A percentile compares a stretch with the other conserved stretches of the same genome.
phyloP scores from a whole-genome alignment of 164 flowering plant species.

The Macadamia integrifolia region DNA sequence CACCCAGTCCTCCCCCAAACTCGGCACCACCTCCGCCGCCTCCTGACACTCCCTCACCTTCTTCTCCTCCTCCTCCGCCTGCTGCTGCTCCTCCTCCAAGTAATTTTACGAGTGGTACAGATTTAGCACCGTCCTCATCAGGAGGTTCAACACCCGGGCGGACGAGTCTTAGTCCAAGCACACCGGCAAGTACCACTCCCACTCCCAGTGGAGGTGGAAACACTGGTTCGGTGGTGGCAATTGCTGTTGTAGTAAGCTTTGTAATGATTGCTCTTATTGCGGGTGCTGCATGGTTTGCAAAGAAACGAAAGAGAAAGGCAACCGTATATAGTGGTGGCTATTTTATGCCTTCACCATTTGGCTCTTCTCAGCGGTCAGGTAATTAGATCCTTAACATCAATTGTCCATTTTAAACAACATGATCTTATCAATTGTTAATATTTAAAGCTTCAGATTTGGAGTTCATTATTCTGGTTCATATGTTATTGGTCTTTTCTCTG shows the following conservation, averaged over 20 bases:
- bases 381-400: constrained; percentile 3
- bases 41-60: constrained; percentile 5
- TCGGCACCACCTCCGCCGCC: constrained; percentile 5
- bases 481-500: neutral
- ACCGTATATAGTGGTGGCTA: constrained; percentile 37
- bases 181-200: constrained; percentile 18
- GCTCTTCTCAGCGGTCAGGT: constrained; percentile 58
- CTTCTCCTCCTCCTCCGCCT: constrained; percentile 10
- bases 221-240: constrained; percentile 27
- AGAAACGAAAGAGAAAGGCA: constrained; percentile 40
- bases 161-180: constrained; percentile 10
- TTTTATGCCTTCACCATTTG: constrained; percentile 42
- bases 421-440: neutral
- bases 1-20: constrained; percentile 6
- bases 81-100: no score
- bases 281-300: constrained; percentile 26
- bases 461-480: neutral
- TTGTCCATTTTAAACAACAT: neutral
- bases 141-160: neutral
- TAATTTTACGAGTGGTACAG: no score
- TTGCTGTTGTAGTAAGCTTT: constrained; percentile 26
- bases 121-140: neutral
- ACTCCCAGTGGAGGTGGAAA: constrained; percentile 24
- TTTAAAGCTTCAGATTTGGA: neutral
- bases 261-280: constrained; percentile 43